phyloP scores from a whole-genome alignment of 257 asterid genomes.

The Nicotiana noctiflora region DNA sequence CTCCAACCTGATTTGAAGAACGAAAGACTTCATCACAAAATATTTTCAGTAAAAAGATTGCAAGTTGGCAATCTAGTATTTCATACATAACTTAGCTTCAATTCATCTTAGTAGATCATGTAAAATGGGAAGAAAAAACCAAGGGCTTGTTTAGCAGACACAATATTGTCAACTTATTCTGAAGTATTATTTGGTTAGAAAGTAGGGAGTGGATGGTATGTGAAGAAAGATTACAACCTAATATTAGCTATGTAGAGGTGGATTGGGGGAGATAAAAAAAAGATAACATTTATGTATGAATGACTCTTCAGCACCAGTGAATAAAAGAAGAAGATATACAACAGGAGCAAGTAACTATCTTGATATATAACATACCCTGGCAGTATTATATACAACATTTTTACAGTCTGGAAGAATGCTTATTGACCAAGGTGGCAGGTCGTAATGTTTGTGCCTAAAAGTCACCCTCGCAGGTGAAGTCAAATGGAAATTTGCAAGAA shows the following conservation, averaged over 20 bases:
- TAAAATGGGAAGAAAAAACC: not conserved
- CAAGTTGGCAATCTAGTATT: not conserved
- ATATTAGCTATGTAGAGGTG: not conserved
- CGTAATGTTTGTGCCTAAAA: slow-evolving; percentile 53
- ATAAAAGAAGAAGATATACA: not conserved
- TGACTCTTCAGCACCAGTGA: not conserved
- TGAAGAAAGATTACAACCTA: not conserved
- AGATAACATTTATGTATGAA: not conserved
- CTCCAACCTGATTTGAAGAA: slow-evolving; percentile 39
- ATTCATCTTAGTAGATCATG: not conserved
- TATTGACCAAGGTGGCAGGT: slow-evolving; percentile 95
- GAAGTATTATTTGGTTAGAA: not conserved
- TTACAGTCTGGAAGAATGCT: slow-evolving; percentile 90
- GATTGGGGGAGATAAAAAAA: not conserved
- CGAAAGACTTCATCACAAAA: not conserved
- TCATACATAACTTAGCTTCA: not conserved
- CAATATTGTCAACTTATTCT: not conserved
- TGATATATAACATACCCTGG: slow-evolving; percentile 44
- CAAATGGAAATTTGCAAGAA: slow-evolving; percentile 68
- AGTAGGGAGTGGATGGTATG: not conserved
- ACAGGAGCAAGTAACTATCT: not conserved
- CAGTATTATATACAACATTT: slow-evolving; percentile 65
- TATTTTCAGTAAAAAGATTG: not conserved
- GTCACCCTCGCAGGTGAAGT: slow-evolving; percentile 50
- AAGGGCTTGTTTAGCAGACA: not conserved